Conservation (phyloP, 164 flowering plant genomes). For the Saururus chinensis region DNA sequence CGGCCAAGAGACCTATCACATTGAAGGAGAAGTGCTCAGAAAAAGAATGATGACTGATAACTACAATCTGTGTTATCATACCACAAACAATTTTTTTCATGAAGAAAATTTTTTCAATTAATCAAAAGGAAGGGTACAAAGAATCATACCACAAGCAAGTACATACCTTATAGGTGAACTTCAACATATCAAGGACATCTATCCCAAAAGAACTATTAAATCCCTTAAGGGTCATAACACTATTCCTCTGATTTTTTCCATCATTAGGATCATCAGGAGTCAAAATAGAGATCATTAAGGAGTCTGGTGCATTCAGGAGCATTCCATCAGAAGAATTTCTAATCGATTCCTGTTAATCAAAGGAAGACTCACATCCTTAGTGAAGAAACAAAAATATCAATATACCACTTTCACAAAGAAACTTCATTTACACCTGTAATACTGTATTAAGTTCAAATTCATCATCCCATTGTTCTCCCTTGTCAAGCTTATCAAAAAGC, state of each 20-base stretch:
- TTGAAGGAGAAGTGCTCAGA: slow-evolving; percentile 1
- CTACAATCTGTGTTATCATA: too few relatives aligned
- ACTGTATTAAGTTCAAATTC: slow-evolving; percentile 90
- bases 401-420: background rate
- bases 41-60: background rate
- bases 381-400: background rate
- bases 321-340: slow-evolving; percentile 80
- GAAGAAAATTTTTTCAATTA: too few relatives aligned
- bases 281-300: slow-evolving; percentile 61
- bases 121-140: too few relatives aligned
- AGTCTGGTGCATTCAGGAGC: slow-evolving; percentile 70
- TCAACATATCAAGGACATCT: slow-evolving; percentile 66
- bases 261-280: slow-evolving; percentile 24
- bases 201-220: slow-evolving; percentile 41
- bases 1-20: slow-evolving; percentile 87
- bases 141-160: too few relatives aligned
- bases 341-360: slow-evolving; percentile 66
- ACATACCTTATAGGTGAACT: slow-evolving; percentile 74
- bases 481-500: slow-evolving; percentile 74
- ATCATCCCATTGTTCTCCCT: slow-evolving; percentile 84
- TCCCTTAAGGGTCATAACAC: slow-evolving; percentile 38
- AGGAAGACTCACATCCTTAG: slow-evolving; percentile 3
- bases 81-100: too few relatives aligned
- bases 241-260: slow-evolving; percentile 24
- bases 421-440: slow-evolving; percentile 55